These are phyloP conservation scores for Hippophae gyantsensis DNA, from an alignment of 306 rosid species.

Conservation along the genomic window DNA sequence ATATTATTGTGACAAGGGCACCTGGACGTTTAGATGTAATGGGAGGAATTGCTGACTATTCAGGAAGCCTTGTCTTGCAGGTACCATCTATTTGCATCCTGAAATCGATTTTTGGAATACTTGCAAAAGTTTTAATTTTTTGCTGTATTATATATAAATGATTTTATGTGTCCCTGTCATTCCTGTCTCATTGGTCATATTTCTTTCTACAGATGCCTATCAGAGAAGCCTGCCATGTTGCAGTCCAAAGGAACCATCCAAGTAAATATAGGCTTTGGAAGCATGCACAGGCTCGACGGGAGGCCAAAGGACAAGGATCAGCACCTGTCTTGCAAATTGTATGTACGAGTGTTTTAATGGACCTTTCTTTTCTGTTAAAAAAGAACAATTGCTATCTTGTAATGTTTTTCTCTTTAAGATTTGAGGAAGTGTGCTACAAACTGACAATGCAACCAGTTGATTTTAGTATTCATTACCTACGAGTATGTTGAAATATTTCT, in stretches of 20 bases:
- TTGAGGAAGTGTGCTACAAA: no score
- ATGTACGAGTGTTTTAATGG: constrained; percentile 21
- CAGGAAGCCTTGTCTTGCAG: constrained; percentile 98
- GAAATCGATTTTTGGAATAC: background rate
- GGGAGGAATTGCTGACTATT: constrained; percentile 99
- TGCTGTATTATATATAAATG: no score
- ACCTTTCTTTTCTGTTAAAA: no score
- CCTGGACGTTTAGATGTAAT: constrained; percentile 96
- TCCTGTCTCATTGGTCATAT: no score
- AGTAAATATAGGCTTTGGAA: constrained; percentile 87
- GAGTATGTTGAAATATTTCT: background rate
- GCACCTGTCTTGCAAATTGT: constrained; percentile 88
- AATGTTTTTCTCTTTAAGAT: no score
- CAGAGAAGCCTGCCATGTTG: constrained; percentile 95
- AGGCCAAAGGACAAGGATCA: constrained; percentile 46
- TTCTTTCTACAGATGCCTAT: constrained; percentile 66
- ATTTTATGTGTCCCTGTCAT: no score
- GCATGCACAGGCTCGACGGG: constrained; percentile 81
- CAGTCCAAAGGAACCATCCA: constrained; percentile 71
- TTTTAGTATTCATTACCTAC: background rate
- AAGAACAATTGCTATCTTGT: no score
- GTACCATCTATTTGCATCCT: constrained; percentile 27
- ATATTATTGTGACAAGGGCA: constrained; percentile 83
- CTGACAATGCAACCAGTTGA: no score
- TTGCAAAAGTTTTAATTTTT: no score